phyloP scores from a whole-genome alignment of 75 land plant genomes.

The Gnetum montanum region DNA sequence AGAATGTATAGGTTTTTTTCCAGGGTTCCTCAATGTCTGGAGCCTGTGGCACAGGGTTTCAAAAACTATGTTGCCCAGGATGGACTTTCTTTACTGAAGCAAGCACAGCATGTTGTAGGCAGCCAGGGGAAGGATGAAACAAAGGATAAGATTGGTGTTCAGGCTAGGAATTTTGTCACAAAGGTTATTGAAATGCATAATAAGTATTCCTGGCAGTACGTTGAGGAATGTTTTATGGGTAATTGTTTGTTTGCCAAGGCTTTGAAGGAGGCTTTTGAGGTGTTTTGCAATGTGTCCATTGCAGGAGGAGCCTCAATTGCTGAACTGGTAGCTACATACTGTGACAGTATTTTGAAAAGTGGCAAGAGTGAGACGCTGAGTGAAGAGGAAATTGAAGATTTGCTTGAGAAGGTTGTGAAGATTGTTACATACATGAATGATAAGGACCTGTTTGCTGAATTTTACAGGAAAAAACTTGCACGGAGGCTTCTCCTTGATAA shows the following conservation, averaged over 20 bases:
- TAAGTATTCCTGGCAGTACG: slow-evolving; percentile 69
- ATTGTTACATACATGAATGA: slow-evolving; percentile 92
- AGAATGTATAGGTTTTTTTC: slow-evolving; percentile 73
- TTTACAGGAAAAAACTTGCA: slow-evolving; percentile 86
- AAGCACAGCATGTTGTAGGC: slow-evolving; percentile 81
- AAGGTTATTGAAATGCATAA: slow-evolving; percentile 84
- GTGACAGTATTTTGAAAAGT: slow-evolving; percentile 69
- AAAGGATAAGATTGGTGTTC: slow-evolving; percentile 54
- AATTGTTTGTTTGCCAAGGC: slow-evolving; percentile 77
- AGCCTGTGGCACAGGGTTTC: slow-evolving; percentile 65
- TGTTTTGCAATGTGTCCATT: slow-evolving; percentile 79
- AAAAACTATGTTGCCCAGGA: slow-evolving; percentile 85
- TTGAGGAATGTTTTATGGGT: slow-evolving; percentile 61
- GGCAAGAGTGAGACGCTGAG: no score
- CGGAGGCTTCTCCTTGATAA: slow-evolving; percentile 89
- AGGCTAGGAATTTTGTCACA: slow-evolving; percentile 25
- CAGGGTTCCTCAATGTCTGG: slow-evolving; percentile 56
- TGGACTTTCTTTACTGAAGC: slow-evolving; percentile 74
- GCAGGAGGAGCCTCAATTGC: no score
- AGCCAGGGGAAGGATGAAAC: slow-evolving; percentile 13
- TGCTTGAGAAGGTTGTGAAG: slow-evolving; percentile 95
- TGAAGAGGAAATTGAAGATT: no score
- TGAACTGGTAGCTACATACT: no score
- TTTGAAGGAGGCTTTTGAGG: slow-evolving; percentile 81
- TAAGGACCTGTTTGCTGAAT: slow-evolving; percentile 89